Evolutionary conservation across 1,139 yeast genomes (phyloP), one percentile per base, ranked within the genome.

Genomic region (Hansenula lynferdii): DNA sequence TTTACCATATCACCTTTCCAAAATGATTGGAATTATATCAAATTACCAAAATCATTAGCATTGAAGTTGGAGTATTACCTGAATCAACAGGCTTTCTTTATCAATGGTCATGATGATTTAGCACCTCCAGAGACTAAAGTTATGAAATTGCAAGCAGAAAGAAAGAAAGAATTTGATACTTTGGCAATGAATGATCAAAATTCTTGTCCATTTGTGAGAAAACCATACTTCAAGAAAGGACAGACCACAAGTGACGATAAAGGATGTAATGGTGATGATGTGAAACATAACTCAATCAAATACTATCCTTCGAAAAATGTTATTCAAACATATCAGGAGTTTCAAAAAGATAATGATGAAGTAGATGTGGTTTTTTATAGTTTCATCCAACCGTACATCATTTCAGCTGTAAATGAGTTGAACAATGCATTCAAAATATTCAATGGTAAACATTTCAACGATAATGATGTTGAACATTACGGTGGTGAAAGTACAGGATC

Each of bases 211-310:
- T 44, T 49, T 23, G 43, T 59, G n/a, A 35, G 47, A 11, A 39
- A 50, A 14, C 57, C 59, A 12, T 28, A 36, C 1, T 41, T 56
- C 8, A 45, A 54, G 5, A 55, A 55, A 34, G 97, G 98, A 0
- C 85, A 85, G 51, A 80, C 79, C 0, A 89, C 98, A 0, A 56
- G 64, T 36, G 98, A 92, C 57, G 97, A 89, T 53, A 71, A 74
- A 51, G 97, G 97, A 0, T 60, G 66, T 44, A 78, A 77, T 46
- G 98, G 98, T 14, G 98, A 92, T 56, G 97, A 92, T 54, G 87
- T 96, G 0, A 65, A 72, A 2, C 98, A 92, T 60, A 69, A 67
- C 40, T 73, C 84, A 2, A 73, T 83, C 40, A 66, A 68, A 0
- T 67, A 71, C 42, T 81, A 70, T 54, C 73, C 72, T 6, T 67